These are phyloP conservation scores for Noccaea bulbosa DNA, from an alignment of 345 rosid genomes.

Conservation along the genomic window DNA sequence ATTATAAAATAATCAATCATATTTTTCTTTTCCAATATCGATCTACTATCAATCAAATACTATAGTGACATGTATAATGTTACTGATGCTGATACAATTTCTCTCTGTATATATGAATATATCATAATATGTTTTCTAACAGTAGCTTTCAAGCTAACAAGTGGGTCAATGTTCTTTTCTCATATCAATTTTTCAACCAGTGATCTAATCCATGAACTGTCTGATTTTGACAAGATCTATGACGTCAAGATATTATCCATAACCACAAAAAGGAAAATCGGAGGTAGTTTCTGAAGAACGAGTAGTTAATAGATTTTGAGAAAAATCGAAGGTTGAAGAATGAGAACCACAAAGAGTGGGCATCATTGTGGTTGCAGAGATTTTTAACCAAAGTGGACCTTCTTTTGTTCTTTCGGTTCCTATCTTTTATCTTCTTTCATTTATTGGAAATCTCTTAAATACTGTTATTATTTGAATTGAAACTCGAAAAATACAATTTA, in stretches of 20 bases:
- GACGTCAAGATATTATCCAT: slow-evolving; percentile 42
- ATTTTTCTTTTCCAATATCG: background rate
- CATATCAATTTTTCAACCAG: slow-evolving; percentile 34
- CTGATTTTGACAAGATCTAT: slow-evolving; percentile 43
- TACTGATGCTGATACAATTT: slow-evolving; percentile 30
- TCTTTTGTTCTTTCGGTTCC: slow-evolving; percentile 34
- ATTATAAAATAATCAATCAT: too few relatives aligned
- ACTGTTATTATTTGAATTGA: background rate
- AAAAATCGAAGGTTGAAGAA: slow-evolving; percentile 25
- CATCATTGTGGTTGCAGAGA: slow-evolving; percentile 36
- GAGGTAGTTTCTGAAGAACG: slow-evolving; percentile 16
- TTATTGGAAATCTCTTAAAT: background rate
- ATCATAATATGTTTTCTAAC: slow-evolving; percentile 10
- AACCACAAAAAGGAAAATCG: slow-evolving; percentile 4
- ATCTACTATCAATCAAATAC: slow-evolving; percentile 24
- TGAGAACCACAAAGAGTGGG: slow-evolving; percentile 43
- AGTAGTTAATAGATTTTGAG: slow-evolving; percentile 33
- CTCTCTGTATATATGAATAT: background rate
- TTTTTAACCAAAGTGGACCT: slow-evolving; percentile 44
- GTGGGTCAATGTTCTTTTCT: slow-evolving; percentile 37
- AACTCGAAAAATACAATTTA: background rate
- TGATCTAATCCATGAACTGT: slow-evolving; percentile 42
- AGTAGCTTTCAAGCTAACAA: slow-evolving; percentile 37
- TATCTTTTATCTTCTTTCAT: background rate
- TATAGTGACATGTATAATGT: slow-evolving; percentile 18